Base-by-base conservation (phyloP, 345 rosid species). In the Aquilaria malaccensis region DNA sequence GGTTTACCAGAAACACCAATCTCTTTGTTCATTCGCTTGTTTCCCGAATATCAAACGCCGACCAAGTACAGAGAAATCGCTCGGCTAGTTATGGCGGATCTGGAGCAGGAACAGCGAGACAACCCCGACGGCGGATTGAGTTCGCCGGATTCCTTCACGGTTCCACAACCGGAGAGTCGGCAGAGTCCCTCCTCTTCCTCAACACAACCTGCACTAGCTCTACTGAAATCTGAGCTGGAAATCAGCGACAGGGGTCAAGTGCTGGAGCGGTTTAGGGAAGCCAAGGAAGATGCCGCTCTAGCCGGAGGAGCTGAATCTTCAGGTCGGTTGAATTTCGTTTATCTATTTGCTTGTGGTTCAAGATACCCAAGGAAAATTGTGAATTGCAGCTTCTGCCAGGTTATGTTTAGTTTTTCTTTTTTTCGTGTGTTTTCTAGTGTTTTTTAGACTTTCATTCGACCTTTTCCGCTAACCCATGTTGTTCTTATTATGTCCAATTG, bases 91-190 rank as follows among this genome's bases (percentile, higher is more conserved):
- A 37, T 37, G 49, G 32, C 29, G 72, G 92, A 80, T 83, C 87
- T 67, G 82, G 77, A 78, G 72, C 85, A 52, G 64, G 53, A 61
- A 47, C 69, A 30, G 68, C 50, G 48, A 29, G 31, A 46, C 45
- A 33, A 11, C 45, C 22, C 10, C 41, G 50, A 6, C 45, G 50
- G 55, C 52, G 46, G 52, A 60, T 64, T 11, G 60, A 65, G n/a
- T 70, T 61, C 52, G 64, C 61, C 52, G 63, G 64, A 53, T 54
- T 50, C 64, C 62, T 71, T 49, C 70, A 85, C 80, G 87, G 79
- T 70, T 62, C 83, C 78, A 45, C 70, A 83, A 31, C 77, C 70
- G 70, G 84, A 61, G 63, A 72, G 72, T 47, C 77, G 68, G 13
- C 70, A 58, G 60, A 77, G 33, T 29, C 69, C 73, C 7, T 75